Evolutionary conservation across 2,329 filamentous ascomycete species (phyloP).

Genomic region (Fusarium hostae): DNA sequence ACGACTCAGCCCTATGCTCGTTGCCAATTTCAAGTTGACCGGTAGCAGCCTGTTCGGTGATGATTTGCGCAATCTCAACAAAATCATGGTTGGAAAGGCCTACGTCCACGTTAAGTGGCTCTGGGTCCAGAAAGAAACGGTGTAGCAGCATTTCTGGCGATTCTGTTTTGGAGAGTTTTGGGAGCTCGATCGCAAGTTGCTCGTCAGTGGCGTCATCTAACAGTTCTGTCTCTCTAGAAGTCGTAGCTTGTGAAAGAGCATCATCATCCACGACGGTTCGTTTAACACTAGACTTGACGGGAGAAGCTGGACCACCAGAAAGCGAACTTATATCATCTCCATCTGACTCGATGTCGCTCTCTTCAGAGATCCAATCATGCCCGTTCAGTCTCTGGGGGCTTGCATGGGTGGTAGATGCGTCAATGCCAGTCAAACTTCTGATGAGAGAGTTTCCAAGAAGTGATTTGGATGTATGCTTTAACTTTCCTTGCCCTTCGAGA

Average conservation of each 20-base stretch:
- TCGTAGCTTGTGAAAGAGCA: constrained; percentile 62
- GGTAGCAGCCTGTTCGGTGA: constrained; percentile 75
- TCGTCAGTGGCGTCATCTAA: constrained; percentile 57
- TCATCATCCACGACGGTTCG: constrained; percentile 65
- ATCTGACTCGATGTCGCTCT: constrained; percentile 65
- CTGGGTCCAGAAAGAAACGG: constrained; percentile 68
- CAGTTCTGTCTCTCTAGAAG: constrained; percentile 60
- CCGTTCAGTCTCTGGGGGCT: constrained; percentile 54
- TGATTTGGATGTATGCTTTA: constrained; percentile 50
- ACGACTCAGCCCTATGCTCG: constrained; percentile 32
- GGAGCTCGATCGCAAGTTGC: constrained; percentile 61
- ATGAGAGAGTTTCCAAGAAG: constrained; percentile 42
- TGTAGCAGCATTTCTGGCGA: constrained; percentile 61
- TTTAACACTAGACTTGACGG: constrained; percentile 60
- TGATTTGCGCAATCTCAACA: constrained; percentile 74
- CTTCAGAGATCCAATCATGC: constrained; percentile 57
- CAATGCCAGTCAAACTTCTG: constrained; percentile 44
- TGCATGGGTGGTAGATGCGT: constrained; percentile 39
- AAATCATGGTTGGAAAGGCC: constrained; percentile 67
- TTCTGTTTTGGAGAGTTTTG: constrained; percentile 60
- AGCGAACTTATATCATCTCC: constrained; percentile 64
- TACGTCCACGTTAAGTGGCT: constrained; percentile 61
- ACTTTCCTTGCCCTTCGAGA: constrained; percentile 59
- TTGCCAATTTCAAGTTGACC: constrained; percentile 56
- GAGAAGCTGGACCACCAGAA: constrained; percentile 61